Evolutionary conservation across 768 basidiomycete species (phyloP), one percentile per base, ranked within the genome.

Genomic region (Kwoniella pini): DNA sequence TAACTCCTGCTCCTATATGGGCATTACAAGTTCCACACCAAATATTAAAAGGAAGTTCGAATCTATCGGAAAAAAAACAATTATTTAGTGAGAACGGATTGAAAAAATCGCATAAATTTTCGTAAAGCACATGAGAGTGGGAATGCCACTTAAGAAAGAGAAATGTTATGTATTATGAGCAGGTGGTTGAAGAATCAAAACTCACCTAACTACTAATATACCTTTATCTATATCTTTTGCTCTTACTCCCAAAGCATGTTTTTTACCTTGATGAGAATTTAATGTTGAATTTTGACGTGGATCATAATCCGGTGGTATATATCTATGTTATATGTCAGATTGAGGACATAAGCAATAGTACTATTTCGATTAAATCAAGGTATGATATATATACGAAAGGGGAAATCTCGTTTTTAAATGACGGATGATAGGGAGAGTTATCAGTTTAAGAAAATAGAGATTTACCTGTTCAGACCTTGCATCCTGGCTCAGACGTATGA

Each of bases 1-100:
- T 89, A 1, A 99, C 96, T 22, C 96, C 96, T 85, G 96, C 96
- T 11, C 96, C 96, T 51, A 99, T 91, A 80, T 98, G 96, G 68
- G 89, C 88, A 68, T 77, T 87, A 80, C 95, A 99, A 80, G 88
- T 88, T 31, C 87, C 91, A 72, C 95, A 97, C 79, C 36, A 58
- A 21, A 74, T 74, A 50, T 68, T 96, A 81, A 91, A 97, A 0
- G 94, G 94, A 13, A 98, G 80, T 76, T 98, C 96, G 73, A 98
- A 99, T 22, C 77, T 74, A 30, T 12, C n/a, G n/a, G n/a, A n/a
- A n/a, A n/a, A n/a, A n/a, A n/a, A n/a, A n/a, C n/a, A n/a, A n/a
- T n/a, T n/a, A n/a, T n/a, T n/a, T n/a, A n/a, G n/a, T n/a, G n/a
- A n/a, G n/a, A n/a, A n/a, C n/a, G n/a, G n/a, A n/a, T n/a, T n/a